phyloP scores from a whole-genome alignment of 352 stramenopile genomes.

The Globisporangium paddicum region DNA sequence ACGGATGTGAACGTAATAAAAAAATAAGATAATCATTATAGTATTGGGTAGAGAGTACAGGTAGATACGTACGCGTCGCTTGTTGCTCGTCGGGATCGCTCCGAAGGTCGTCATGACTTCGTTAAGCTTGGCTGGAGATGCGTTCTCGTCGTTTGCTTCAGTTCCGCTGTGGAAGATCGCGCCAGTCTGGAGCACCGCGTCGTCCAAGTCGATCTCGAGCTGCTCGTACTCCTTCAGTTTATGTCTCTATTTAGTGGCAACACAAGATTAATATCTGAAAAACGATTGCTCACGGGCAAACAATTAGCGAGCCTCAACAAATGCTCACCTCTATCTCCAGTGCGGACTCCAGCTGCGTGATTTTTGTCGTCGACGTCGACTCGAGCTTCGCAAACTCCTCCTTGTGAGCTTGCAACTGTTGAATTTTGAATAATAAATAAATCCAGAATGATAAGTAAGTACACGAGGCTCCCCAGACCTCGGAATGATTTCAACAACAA shows the following conservation, averaged over 20 bases:
- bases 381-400: slow-evolving; percentile 71
- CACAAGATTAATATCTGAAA: too few species aligned
- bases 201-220: slow-evolving; percentile 69
- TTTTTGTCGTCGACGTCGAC: slow-evolving; percentile 51
- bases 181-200: slow-evolving; percentile 59
- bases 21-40: background rate
- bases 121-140: slow-evolving; percentile 5
- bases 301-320: too few species aligned
- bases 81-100: slow-evolving; percentile 58
- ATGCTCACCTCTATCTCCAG: slow-evolving; percentile 46
- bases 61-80: slow-evolving; percentile 41
- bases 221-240: slow-evolving; percentile 71
- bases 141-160: background rate
- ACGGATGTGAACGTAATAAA: background rate
- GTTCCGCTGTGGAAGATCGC: slow-evolving; percentile 18
- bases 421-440: too few species aligned
- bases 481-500: too few species aligned
- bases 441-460: background rate
- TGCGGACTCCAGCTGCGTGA: slow-evolving; percentile 46
- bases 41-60: background rate
- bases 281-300: background rate
- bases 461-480: too few species aligned
- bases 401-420: slow-evolving; percentile 61
- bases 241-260: slow-evolving; percentile 24
- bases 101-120: slow-evolving; percentile 44